Percentiles rank a stretch among this genome's conserved stretches.
phyloP scores from a whole-genome alignment of 306 rosid species.

The Medicago arabica region DNA sequence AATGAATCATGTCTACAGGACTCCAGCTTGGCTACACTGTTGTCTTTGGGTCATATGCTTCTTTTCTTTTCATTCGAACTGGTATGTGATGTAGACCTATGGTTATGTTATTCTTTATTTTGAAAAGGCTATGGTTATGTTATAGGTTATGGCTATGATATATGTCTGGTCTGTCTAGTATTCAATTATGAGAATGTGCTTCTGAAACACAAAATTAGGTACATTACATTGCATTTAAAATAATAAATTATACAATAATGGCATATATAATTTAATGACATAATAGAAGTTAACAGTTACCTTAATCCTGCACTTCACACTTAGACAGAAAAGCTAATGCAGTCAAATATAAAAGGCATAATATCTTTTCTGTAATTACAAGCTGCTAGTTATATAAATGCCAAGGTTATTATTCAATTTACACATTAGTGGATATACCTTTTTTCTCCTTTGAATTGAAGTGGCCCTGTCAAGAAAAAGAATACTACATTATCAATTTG shows the following conservation, averaged over 20 bases:
- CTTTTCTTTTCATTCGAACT: slow-evolving; percentile 89
- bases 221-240: slow-evolving; percentile 19
- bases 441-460: neutral
- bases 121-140: neutral
- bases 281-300: slow-evolving; percentile 1
- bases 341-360: neutral
- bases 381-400: neutral
- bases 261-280: neutral
- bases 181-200: neutral
- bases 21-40: slow-evolving; percentile 94
- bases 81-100: slow-evolving; percentile 55
- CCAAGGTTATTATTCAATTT: slow-evolving; percentile 6
- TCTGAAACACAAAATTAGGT: slow-evolving; percentile 26
- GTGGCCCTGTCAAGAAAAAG: neutral
- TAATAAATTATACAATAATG: slow-evolving; percentile 1
- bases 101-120: slow-evolving; percentile 19
- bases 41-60: slow-evolving; percentile 92
- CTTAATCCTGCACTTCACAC: slow-evolving; percentile 3
- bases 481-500: slow-evolving; percentile 3
- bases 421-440: neutral
- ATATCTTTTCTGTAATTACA: neutral
- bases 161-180: slow-evolving; percentile 16
- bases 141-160: slow-evolving; percentile 19
- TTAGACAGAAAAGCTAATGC: slow-evolving; percentile 5
- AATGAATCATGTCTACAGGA: slow-evolving; percentile 58